These are phyloP conservation scores for Clarireedia monteithiana DNA, from an alignment of 2,329 filamentous ascomycete species.

Conservation along the genomic window DNA sequence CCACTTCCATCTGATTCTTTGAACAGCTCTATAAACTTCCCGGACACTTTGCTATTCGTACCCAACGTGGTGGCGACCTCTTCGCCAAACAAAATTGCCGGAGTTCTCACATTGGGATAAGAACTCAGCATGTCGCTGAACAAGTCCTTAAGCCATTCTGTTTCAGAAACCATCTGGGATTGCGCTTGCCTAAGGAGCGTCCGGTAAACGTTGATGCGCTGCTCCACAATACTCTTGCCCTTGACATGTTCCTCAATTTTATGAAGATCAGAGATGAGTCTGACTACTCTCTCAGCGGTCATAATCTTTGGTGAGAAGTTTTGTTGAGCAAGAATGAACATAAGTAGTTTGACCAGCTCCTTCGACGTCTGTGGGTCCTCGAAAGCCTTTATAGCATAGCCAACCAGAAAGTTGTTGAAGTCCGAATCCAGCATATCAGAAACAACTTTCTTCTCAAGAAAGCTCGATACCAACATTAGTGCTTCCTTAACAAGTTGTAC, in stretches of 20 bases:
- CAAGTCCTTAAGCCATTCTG: conserved; percentile 75
- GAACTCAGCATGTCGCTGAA: conserved; percentile 75
- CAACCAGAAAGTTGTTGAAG: conserved; percentile 72
- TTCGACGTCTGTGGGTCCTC: conserved; percentile 65
- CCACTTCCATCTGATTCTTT: conserved; percentile 31
- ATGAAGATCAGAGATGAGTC: conserved; percentile 63
- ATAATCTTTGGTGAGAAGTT: conserved; percentile 70
- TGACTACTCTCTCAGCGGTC: conserved; percentile 61
- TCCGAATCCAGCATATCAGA: conserved; percentile 65
- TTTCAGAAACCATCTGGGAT: conserved; percentile 60
- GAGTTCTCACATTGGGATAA: conserved; percentile 65
- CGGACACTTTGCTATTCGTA: conserved; percentile 58
- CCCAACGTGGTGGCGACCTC: conserved; percentile 64
- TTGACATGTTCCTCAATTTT: conserved; percentile 64
- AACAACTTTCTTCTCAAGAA: conserved; percentile 68
- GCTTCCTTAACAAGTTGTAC: conserved; percentile 68
- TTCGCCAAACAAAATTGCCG: conserved; percentile 67
- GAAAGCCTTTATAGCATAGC: conserved; percentile 69
- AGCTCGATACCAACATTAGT: conserved; percentile 66
- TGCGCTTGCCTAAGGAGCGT: conserved; percentile 67
- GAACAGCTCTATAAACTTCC: conserved; percentile 58
- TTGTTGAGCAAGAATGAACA: conserved; percentile 74
- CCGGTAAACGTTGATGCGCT: conserved; percentile 71
- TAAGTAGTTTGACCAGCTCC: conserved; percentile 67
- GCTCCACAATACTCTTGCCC: conserved; percentile 74